Evolutionary conservation across 768 basidiomycete genomes (phyloP), one percentile per base, ranked within the genome.

Genomic region (Coprinellus micaceus): DNA sequence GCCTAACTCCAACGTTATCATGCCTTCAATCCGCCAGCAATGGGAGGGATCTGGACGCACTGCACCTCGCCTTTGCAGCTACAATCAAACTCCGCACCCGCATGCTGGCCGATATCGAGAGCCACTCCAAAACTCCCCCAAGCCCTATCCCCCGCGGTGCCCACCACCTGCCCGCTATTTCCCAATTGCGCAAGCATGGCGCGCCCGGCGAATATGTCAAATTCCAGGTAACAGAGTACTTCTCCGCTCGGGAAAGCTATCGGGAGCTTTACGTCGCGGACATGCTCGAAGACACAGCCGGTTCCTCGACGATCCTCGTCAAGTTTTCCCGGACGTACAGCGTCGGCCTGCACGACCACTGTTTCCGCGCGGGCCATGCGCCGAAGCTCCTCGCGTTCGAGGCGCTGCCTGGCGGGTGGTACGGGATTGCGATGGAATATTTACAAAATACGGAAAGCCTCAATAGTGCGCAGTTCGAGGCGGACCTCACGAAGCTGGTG

Each of bases 351-450:
- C 69, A 71, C 55, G 26, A 47, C 2, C 54, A 61, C 47, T 70
- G 69, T 51, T 54, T 59, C n/a, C 37, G 40, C 17, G 26, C 37
- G 5, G 62, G 65, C 15, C 59, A 59, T 48, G 69, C 69, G 17
- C 69, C 67, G 0, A 10, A 29, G 28, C 30, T 71, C 11, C 55
- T 64, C 50, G 67, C 53, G n/a, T 67, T 56, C 44, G 58, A 69
- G 48, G 11, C 13, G 21, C 61, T 71, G 28, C 65, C 67, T 41
- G 69, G 67, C 22, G 66, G 69, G 11, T 69, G 68, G 68, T 58
- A 47, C 33, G 64, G 49, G 17, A 57, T 68, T 1, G 67, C 63
- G 4, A 67, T 69, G 68, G 64, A 64, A 29, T 59, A 56, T 51
- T 24, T 66, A 4, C 15, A 37, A 17, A 33, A 39, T 36, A 47